Base-by-base conservation (phyloP, 2,329 filamentous ascomycete genomes). In the Penicillium hordei region DNA sequence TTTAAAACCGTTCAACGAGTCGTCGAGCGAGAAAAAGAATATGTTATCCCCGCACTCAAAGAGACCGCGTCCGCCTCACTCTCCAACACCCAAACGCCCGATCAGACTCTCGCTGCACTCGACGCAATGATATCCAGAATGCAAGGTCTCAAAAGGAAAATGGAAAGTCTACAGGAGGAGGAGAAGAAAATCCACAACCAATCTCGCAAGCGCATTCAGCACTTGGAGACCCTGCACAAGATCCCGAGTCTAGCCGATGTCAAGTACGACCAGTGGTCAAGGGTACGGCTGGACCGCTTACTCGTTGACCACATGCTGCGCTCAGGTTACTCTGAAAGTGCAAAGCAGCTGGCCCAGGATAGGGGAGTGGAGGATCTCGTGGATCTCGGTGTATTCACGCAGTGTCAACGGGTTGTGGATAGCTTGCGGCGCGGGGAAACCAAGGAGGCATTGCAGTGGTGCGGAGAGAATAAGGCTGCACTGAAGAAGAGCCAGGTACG, bases 271-370 rank as follows among this genome's bases (percentile, higher is more conserved):
- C 81, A 85, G 57, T 99, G 94, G 94, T 91, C 89, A 60, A 85
- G 90, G 54, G 85, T 85, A 39, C 82, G 94, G 23, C 81, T 99
- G 44, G 89, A 96, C 75, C 82, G 94, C 19, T 78, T 97, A 57
- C 77, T 99, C 48, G 90, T 96, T n/a, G 94, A 99, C 72, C 96
- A 97, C 74, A 82, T 99, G 64, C 79, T 97, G 48, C 84, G 94
- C 9, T 87, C 88, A 60, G 93, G 93, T 4, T 96, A 93, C 70
- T 84, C 85, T 19, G 84, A 89, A 23, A 94, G 87, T 65, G 94
- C 94, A 2, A 82, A 81, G 48, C 84, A 87, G 59, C 78, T 99
- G 52, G 91, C 93, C 1, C 77, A 81, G 55, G 89, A 91, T 73
- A 89, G 90, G 68, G 82, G 81, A 1, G 91, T 97, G 61, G 83